A percentile compares a stretch with the other conserved stretches of the same genome.
Conservation (phyloP, 1,284 basidiomycete species). For the Wallemia mellicola region DNA sequence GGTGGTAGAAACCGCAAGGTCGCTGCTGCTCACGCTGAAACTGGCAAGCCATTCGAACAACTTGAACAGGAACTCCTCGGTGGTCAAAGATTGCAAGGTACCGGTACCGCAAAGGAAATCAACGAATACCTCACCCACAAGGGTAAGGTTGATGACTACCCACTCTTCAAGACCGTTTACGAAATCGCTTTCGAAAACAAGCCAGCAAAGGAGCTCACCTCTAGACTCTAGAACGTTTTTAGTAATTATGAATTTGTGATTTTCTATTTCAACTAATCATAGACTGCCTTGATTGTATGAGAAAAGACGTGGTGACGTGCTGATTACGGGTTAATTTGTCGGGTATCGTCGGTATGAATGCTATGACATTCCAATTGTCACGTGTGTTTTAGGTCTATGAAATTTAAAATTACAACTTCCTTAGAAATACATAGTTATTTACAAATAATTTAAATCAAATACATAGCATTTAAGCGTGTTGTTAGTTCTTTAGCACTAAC, state of each 20-base stretch:
- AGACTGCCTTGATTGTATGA: neutral
- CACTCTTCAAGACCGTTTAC: constrained; percentile 23
- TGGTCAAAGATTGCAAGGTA: constrained; percentile 27
- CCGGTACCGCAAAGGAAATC: constrained; percentile 21
- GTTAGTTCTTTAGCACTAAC: neutral
- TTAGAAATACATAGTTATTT: too few relatives aligned
- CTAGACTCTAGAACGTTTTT: neutral
- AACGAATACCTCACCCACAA: constrained; percentile 21
- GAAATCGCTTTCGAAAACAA: constrained; percentile 17
- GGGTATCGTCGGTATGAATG: neutral
- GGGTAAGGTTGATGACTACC: constrained; percentile 21
- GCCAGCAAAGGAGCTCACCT: constrained; percentile 16
- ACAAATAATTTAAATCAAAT: neutral
- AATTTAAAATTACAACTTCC: too few relatives aligned
- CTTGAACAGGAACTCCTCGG: constrained; percentile 25
- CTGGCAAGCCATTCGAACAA: constrained; percentile 21
- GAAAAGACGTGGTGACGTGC: neutral
- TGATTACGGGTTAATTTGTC: neutral
- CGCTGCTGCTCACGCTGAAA: constrained; percentile 23
- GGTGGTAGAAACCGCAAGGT: constrained; percentile 25
- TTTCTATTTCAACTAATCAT: neutral
- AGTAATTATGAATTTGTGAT: neutral
- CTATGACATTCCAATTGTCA: neutral
- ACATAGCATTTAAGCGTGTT: neutral
- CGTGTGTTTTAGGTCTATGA: neutral